A percentile compares a stretch with the other conserved stretches of the same genome.
These are phyloP conservation scores for Xylariaceae sp. DNA, from an alignment of 2,329 filamentous ascomycete genomes.

Conservation along the genomic window DNA sequence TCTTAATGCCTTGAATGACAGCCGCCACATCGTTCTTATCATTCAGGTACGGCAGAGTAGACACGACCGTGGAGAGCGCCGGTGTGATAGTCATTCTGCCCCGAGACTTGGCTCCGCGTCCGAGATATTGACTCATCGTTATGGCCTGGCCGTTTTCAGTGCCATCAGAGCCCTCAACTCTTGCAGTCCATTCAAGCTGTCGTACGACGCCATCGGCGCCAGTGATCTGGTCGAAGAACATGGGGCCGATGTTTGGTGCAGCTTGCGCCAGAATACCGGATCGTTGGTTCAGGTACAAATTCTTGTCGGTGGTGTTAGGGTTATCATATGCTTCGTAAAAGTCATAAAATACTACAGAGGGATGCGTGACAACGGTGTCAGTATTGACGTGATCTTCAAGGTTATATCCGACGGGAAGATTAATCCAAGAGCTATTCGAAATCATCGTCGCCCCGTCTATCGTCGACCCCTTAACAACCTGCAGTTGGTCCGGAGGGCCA, in stretches of 20 bases:
- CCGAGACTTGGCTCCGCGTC: slow-evolving; percentile 60
- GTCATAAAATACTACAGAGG: slow-evolving; percentile 56
- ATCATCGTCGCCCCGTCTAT: slow-evolving; percentile 52
- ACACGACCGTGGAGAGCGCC: slow-evolving; percentile 57
- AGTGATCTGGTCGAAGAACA: slow-evolving; percentile 58
- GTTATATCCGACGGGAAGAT: slow-evolving; percentile 58
- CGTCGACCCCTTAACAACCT: slow-evolving; percentile 46
- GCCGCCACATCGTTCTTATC: slow-evolving; percentile 58
- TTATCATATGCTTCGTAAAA: slow-evolving; percentile 60
- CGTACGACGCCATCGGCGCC: slow-evolving; percentile 59
- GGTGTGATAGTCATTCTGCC: slow-evolving; percentile 60
- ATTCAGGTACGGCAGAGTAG: slow-evolving; percentile 58
- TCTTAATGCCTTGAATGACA: slow-evolving; percentile 64
- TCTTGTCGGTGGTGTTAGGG: slow-evolving; percentile 43
- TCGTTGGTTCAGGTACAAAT: slow-evolving; percentile 46
- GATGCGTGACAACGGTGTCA: slow-evolving; percentile 44
- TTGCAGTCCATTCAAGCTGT: slow-evolving; percentile 64
- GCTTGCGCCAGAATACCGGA: slow-evolving; percentile 62
- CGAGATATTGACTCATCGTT: slow-evolving; percentile 61
- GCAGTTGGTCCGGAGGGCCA: slow-evolving; percentile 59
- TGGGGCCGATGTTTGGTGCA: slow-evolving; percentile 62
- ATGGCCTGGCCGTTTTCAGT: slow-evolving; percentile 38
- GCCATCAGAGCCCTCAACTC: slow-evolving; percentile 57
- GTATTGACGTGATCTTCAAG: slow-evolving; percentile 56
- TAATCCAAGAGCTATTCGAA: slow-evolving; percentile 50